These are phyloP conservation scores for Diaporthe longicolla DNA, from an alignment of 2,329 filamentous ascomycete genomes.

Conservation along the genomic window DNA sequence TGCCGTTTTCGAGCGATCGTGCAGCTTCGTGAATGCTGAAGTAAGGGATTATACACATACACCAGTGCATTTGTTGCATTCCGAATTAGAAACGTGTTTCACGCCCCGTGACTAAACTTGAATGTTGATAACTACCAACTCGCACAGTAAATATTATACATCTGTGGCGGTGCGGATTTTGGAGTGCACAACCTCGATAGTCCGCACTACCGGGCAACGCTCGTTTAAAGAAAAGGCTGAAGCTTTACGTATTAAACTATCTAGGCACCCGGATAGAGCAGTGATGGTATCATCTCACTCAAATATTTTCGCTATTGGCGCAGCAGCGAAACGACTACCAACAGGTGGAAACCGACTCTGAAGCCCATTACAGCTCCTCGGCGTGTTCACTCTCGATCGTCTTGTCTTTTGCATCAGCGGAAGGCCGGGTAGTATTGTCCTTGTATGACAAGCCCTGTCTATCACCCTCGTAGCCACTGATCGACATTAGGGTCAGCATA, in stretches of 20 bases:
- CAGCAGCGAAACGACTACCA: too few species aligned
- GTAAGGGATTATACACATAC: too few species aligned
- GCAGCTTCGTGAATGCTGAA: too few species aligned
- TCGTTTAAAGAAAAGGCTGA: neutral
- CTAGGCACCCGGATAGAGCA: neutral
- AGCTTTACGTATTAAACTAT: neutral
- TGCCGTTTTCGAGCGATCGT: too few species aligned
- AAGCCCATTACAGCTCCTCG: constrained; percentile 9
- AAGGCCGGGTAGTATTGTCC: neutral
- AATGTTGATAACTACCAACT: neutral
- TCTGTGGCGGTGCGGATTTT: neutral
- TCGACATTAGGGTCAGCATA: neutral
- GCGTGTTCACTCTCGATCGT: constrained; percentile 18
- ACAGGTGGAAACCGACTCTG: neutral
- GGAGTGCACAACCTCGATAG: too few species aligned
- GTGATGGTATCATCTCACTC: neutral
- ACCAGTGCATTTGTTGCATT: too few species aligned
- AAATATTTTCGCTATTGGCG: too few species aligned
- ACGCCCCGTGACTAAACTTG: neutral
- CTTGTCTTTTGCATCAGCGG: constrained; percentile 7
- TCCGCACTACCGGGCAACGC: too few species aligned
- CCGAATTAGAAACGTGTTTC: too few species aligned
- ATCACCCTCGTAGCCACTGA: constrained; percentile 19
- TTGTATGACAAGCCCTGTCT: constrained; percentile 1
- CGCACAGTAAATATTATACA: neutral